Conservation (phyloP, 306 rosid genomes). For the Citrullus colocynthis region DNA sequence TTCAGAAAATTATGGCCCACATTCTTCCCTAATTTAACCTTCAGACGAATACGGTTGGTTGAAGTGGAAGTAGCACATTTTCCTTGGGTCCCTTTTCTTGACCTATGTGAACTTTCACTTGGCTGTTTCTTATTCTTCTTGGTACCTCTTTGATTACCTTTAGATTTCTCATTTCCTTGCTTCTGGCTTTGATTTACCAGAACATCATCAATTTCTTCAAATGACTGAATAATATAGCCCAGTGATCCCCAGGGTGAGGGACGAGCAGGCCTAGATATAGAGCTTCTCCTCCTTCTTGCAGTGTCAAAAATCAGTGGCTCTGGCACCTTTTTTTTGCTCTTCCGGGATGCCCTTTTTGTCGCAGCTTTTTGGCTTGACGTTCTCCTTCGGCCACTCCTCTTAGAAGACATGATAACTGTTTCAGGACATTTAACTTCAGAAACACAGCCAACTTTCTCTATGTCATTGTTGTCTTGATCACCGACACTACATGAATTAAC, state of each 20-base stretch:
- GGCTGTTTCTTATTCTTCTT: slow-evolving; percentile 31
- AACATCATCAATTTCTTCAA: slow-evolving; percentile 36
- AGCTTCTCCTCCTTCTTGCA: slow-evolving; percentile 73
- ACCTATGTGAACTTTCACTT: slow-evolving; percentile 29
- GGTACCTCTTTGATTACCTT: slow-evolving; percentile 30
- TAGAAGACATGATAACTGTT: slow-evolving; percentile 30
- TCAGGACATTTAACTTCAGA: slow-evolving; percentile 26
- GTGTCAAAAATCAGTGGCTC: slow-evolving; percentile 26
- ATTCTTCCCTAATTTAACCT: slow-evolving; percentile 66
- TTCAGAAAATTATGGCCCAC: slow-evolving; percentile 31
- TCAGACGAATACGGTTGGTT: slow-evolving; percentile 56
- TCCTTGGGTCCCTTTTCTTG: slow-evolving; percentile 30
- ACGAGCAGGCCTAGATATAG: slow-evolving; percentile 57
- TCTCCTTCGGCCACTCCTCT: slow-evolving; percentile 37
- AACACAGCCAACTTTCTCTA: slow-evolving; percentile 27
- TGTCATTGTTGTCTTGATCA: slow-evolving; percentile 33
- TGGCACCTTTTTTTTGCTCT: slow-evolving; percentile 28
- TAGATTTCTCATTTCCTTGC: slow-evolving; percentile 35
- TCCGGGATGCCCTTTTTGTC: slow-evolving; percentile 47
- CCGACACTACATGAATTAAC: slow-evolving; percentile 17
- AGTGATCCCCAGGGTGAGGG: slow-evolving; percentile 73
- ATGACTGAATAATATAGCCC: slow-evolving; percentile 42
- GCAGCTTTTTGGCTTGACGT: slow-evolving; percentile 36
- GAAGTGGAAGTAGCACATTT: slow-evolving; percentile 26
- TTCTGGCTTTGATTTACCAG: slow-evolving; percentile 29